Percentiles rank a stretch among this genome's conserved stretches.
Conservation (phyloP, 2,329 filamentous ascomycete genomes). For the Cercospora sp. region DNA sequence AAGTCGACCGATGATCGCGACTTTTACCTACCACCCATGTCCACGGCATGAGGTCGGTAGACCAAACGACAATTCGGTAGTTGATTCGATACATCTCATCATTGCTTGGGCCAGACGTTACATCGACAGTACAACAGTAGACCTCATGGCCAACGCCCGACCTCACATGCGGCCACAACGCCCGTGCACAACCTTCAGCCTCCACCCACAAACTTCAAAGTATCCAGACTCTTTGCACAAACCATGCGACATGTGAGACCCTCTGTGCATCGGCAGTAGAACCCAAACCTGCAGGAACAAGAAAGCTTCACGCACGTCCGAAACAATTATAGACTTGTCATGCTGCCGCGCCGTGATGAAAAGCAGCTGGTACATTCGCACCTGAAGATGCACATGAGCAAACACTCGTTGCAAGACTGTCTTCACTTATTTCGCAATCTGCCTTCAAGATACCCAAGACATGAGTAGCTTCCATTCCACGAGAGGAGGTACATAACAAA, state of each 20-base stretch:
- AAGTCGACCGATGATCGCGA: not conserved
- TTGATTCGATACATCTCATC: not conserved
- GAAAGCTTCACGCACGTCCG: not conserved
- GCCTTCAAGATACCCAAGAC: not conserved
- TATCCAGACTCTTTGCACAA: not conserved
- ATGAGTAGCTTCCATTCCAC: not conserved
- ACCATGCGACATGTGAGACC: not conserved
- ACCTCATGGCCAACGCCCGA: not conserved
- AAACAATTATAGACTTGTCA: not conserved
- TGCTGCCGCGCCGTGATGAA: not conserved
- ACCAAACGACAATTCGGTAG: not conserved
- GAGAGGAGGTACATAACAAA: not conserved
- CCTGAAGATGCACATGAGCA: not conserved
- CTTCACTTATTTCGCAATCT: not conserved
- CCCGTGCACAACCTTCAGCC: not conserved
- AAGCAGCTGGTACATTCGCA: not conserved
- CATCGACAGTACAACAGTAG: not conserved
- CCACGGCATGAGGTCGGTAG: not conserved
- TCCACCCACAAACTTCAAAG: not conserved
- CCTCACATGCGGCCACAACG: not conserved
- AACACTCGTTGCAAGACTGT: not conserved
- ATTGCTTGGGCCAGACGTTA: not conserved
- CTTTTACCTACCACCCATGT: not conserved
- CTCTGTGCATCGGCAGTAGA: not conserved
- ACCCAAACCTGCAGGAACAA: not conserved